Base-by-base conservation (phyloP, 352 stramenopile genomes). In the Phytophthora cryptogea region DNA sequence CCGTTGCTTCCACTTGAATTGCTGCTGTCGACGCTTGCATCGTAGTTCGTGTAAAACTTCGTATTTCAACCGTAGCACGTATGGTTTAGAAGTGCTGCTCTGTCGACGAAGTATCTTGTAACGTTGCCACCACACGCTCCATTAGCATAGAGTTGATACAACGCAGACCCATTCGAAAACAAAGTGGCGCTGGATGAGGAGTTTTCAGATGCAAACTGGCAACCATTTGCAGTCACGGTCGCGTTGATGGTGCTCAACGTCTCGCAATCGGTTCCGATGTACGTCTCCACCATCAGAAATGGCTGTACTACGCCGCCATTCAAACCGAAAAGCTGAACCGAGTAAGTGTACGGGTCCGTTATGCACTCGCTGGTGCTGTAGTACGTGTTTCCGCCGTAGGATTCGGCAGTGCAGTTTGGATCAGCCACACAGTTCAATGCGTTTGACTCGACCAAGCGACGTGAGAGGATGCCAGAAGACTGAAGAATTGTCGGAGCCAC, bases 201-300 rank as follows among this genome's bases (percentile, higher is more conserved):
- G 3, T 59, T 52, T 17, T 52, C 31, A 3, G 40, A 52, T 4
- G 40, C 52, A 9, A 59, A 59, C 27, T 59, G 52, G n/a, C 52
- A 59, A 40, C 52, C 52, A 7, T 52, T 13, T 9, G 40, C 52
- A 5, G 52, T 46, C 20, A 37, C 30, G 0, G 52, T 59, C 17
- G 52, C 52, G 20, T 59, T 59, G 52, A 59, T 51, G 2, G 30
- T 52, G 40, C 41, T 59, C 37, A 58, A 37, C 5, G 39, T 58
- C 39, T 20, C 52, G 13, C 52, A 59, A 6, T 52, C 32, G 10
- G 13, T 14, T 6, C 52, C 52, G 8, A 30, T 45, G 41, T 59
- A 59, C 31, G 52, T 59, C 52, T 59, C 52, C 2, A 59, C 31
- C 41, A 59, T 59, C 52, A 59, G 40, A 41, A 52, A 59, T 23